Base-by-base conservation (phyloP, 192 early-diverging fungal species). In the Umbelopsis sp. region DNA sequence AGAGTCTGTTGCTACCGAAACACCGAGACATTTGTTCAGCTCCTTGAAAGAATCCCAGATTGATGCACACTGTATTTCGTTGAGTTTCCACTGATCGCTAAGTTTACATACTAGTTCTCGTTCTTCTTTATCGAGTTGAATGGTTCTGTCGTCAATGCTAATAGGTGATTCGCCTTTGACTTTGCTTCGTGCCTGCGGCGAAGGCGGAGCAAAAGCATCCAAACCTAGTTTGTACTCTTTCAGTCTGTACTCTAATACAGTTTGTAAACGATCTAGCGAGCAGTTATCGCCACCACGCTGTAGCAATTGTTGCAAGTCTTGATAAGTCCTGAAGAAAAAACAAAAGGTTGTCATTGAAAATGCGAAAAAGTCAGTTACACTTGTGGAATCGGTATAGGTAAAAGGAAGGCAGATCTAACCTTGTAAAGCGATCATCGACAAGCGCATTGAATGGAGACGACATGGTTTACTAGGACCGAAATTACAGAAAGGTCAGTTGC, bases 41-140 rank as follows among this genome's bases (percentile, higher is more conserved):
- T 71, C 49, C 13, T 53, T 61, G 50, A 64, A 77, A 15, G 71
- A 45, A 44, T 73, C 49, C 58, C 71, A 72, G 21, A 77, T 20
- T n/a, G 23, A 22, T 9, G 71, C 71, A 52, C 71, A 72, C 44
- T 82, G 80, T 27, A 72, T 30, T 73, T 84, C 83, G 33, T 84
- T 74, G 46, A 84, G 46, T 25, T 78, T 69, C 64, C 77, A 67
- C 7, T 48, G 48, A 50, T 80, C 78, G 20, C 80, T 80, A 15
- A 84, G 46, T 46, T 64, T 72, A 37, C 72, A 75, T 12, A 81
- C 71, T 23, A 84, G 51, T n/a, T 76, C 81, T 46, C 74, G 64
- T 50, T 84, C 78, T 15, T 69, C 35, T 6, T 71, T 74, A 1
- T 72, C 71, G 64, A 77, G 74, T 25, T 79, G 74, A 46, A 72